phyloP scores from a whole-genome alignment of 805 yeast genomes.

The Wickerhamomyces chaumierensis region DNA sequence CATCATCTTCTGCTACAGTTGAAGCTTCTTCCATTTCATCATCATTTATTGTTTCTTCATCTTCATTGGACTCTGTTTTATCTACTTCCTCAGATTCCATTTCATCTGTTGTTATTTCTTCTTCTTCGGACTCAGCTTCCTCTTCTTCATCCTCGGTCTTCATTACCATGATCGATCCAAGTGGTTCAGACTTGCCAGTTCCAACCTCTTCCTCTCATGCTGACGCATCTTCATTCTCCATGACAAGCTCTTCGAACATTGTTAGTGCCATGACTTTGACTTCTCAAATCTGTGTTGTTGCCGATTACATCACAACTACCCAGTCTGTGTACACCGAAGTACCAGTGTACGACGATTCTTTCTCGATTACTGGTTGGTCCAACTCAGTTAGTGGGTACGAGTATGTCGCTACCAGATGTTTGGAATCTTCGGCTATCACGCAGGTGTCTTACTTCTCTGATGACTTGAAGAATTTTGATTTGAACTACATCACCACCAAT shows the following conservation, averaged over 20 bases:
- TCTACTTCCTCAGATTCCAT: no score
- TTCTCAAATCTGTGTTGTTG: slow-evolving; percentile 13
- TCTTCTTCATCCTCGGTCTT: no score
- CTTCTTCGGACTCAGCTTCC: no score
- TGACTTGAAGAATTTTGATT: slow-evolving; percentile 11
- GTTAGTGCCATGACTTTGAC: slow-evolving; percentile 11
- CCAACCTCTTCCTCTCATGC: background rate
- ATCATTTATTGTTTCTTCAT: background rate
- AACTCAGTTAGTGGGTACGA: slow-evolving; percentile 7
- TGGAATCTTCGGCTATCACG: slow-evolving; percentile 10
- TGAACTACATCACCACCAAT: slow-evolving; percentile 12
- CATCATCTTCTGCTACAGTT: background rate
- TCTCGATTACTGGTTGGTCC: slow-evolving; percentile 16
- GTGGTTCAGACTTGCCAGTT: background rate
- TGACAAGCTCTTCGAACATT: background rate
- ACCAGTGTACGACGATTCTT: slow-evolving; percentile 11
- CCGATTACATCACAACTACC: slow-evolving; percentile 15
- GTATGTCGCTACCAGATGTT: slow-evolving; percentile 14
- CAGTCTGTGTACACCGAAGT: slow-evolving; percentile 12
- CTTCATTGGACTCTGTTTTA: background rate
- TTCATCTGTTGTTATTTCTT: no score
- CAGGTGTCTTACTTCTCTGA: slow-evolving; percentile 13
- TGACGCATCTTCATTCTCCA: background rate
- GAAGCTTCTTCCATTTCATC: background rate
- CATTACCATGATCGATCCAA: no score